Percentiles rank a stretch among this genome's conserved stretches.
phyloP scores from a whole-genome alignment of 1,284 basidiomycete species.

The Inonotus hispidus region DNA sequence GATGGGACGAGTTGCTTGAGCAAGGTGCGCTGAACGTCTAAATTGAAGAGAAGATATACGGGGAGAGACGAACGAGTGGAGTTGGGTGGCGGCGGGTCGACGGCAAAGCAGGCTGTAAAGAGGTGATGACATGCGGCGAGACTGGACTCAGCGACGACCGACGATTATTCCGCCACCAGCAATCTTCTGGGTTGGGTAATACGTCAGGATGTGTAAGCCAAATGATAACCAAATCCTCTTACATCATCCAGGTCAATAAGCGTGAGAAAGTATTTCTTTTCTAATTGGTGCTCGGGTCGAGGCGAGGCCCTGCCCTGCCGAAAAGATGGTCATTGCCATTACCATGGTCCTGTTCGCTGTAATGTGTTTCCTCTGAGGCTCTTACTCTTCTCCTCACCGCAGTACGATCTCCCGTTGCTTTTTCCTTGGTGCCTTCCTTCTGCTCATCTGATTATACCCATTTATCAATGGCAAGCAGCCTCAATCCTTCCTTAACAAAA shows the following conservation, averaged over 20 bases:
- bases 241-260: neutral
- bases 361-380: neutral
- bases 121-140: slow-evolving; percentile 3
- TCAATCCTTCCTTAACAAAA: neutral
- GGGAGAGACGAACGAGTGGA: slow-evolving; percentile 6
- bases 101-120: neutral
- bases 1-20: neutral
- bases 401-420: neutral
- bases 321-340: neutral
- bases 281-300: neutral
- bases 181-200: no score
- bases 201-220: neutral
- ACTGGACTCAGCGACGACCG: neutral
- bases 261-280: neutral
- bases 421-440: neutral
- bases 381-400: neutral
- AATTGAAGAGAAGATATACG: neutral
- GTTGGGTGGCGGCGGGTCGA: slow-evolving; percentile 6
- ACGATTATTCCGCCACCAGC: no score
- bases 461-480: neutral
- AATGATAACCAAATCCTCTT: no score
- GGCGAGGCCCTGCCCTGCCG: neutral
- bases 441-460: neutral
- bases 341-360: neutral
- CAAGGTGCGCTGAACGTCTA: slow-evolving; percentile 10